Evolutionary conservation across 2,329 filamentous ascomycete genomes (phyloP), one percentile per base, ranked within the genome.

Genomic region (Colletotrichum orchidophilum): DNA sequence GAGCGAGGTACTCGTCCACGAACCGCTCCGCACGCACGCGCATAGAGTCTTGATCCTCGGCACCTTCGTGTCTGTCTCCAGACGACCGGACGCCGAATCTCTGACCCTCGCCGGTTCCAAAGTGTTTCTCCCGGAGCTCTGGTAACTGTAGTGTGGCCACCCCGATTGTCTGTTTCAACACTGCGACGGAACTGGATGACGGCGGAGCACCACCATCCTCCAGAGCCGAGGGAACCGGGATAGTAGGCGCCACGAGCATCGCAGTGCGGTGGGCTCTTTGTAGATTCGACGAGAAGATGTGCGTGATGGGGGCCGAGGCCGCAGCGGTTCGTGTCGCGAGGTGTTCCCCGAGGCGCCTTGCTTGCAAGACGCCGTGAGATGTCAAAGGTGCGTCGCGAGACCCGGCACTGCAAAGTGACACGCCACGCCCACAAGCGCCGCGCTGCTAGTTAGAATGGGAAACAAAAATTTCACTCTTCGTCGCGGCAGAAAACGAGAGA

Each of bases 381-480:
- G 95, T 97, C 75, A 97, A 85, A 50, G 90, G 84, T 1, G 94
- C 96, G 82, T 97, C 94, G 79, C 91, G 93, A 62, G 90, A 89
- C 71, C 95, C 95, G 75, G 95, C 95, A 82, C 92, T 84, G 66
- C 58, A 29, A 31, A 26, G n/a, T n/a, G 15, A 29, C 21, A 18
- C 39, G 39, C 39, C 39, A 46, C 39, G 39, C 39, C 39, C 39
- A 29, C 42, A 46, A 54, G 65, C 72, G 31, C 62, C 39, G 39
- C 39, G 39, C 39, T 46, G 46, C 55, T 29, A 33, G 75, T 83
- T 73, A 81, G 78, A 57, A 66, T 27, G 60, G 58, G 52, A 53
- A 18, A 46, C 39, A 46, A 46, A 18, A 46, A 18, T 46, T 39
- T 46, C 18, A 21, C 7, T 24, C 39, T 33, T 50, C 3, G 42